Conservation (phyloP, 768 basidiomycete genomes). For the Pleurotus eryngii region DNA sequence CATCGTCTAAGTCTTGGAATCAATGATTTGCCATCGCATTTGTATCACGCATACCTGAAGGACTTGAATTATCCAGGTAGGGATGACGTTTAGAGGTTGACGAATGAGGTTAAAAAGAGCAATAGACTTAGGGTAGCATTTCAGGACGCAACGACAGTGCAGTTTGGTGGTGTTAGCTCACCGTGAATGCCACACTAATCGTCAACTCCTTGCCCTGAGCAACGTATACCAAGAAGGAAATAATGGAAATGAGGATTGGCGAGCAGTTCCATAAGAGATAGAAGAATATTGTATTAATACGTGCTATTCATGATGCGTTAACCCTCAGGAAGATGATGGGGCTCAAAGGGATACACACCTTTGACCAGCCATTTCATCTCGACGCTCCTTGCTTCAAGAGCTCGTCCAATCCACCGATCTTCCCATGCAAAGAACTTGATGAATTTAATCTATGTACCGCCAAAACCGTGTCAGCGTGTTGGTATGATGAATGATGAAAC, state of each 20-base stretch:
- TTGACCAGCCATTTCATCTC: slow-evolving; percentile 82
- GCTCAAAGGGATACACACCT: slow-evolving; percentile 29
- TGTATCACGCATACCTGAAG: slow-evolving; percentile 44
- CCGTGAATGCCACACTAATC: slow-evolving; percentile 81
- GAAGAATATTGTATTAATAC: slow-evolving; percentile 73
- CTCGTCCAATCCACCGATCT: slow-evolving; percentile 68
- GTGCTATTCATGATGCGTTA: slow-evolving; percentile 34
- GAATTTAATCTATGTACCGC: slow-evolving; percentile 51
- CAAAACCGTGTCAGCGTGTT: not conserved
- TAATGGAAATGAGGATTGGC: slow-evolving; percentile 76
- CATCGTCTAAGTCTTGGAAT: slow-evolving; percentile 35
- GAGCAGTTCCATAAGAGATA: slow-evolving; percentile 69
- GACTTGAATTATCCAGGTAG: slow-evolving; percentile 74
- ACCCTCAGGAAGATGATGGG: not conserved
- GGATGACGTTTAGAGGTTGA: slow-evolving; percentile 70
- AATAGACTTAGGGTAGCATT: slow-evolving; percentile 46
- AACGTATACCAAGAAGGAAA: slow-evolving; percentile 75
- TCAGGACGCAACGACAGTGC: not conserved
- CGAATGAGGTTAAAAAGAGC: slow-evolving; percentile 84
- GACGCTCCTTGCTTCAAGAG: slow-evolving; percentile 55
- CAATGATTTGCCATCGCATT: not conserved
- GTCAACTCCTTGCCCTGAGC: slow-evolving; percentile 72
- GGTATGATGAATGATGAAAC: not conserved
- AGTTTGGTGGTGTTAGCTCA: slow-evolving; percentile 25
- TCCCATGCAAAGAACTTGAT: slow-evolving; percentile 88